A percentile compares a stretch with the other conserved stretches of the same genome.
These are phyloP conservation scores for Tuctoria greenei DNA, from an alignment of 176 grass and related monocot species.

Conservation along the genomic window DNA sequence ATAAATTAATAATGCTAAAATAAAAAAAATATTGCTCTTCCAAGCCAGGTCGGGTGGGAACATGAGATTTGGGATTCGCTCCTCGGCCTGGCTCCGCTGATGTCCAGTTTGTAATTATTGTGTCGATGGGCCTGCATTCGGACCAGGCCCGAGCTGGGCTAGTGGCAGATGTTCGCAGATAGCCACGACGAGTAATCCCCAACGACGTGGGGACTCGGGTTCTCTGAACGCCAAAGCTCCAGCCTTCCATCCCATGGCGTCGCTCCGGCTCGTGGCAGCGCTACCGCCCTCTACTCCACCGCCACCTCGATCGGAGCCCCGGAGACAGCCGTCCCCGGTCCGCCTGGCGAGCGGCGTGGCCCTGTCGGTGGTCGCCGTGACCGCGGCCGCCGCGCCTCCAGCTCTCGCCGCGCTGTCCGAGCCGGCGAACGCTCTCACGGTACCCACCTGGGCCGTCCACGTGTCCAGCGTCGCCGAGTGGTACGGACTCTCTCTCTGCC, in stretches of 20 bases:
- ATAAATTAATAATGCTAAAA: too few species aligned
- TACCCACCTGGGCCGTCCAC: conserved; percentile 93
- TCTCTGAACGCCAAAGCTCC: conserved; percentile 25
- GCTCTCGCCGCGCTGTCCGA: conserved; percentile 61
- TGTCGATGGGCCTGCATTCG: too few species aligned
- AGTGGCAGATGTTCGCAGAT: background rate
- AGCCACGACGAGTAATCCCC: conserved; percentile 7
- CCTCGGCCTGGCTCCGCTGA: too few species aligned
- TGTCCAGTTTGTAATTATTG: too few species aligned
- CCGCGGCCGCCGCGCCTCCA: conserved; percentile 43
- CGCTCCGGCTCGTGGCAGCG: conserved; percentile 39
- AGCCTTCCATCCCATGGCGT: conserved; percentile 35
- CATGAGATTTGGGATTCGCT: too few species aligned
- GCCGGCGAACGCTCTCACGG: conserved; percentile 81
- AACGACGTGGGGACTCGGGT: background rate
- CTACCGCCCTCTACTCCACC: conserved; percentile 4
- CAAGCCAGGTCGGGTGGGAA: too few species aligned
- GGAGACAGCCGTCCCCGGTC: background rate
- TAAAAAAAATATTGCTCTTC: too few species aligned
- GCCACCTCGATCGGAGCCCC: background rate
- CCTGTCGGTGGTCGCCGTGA: conserved; percentile 26
- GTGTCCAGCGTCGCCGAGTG: conserved; percentile 94
- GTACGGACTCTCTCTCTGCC: conserved; percentile 19
- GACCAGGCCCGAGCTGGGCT: too few species aligned
- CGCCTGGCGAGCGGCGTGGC: conserved; percentile 32